Evolutionary conservation across 768 basidiomycete genomes (phyloP), one percentile per base, ranked within the genome.

Genomic region (Strobilomyces dryophilus): DNA sequence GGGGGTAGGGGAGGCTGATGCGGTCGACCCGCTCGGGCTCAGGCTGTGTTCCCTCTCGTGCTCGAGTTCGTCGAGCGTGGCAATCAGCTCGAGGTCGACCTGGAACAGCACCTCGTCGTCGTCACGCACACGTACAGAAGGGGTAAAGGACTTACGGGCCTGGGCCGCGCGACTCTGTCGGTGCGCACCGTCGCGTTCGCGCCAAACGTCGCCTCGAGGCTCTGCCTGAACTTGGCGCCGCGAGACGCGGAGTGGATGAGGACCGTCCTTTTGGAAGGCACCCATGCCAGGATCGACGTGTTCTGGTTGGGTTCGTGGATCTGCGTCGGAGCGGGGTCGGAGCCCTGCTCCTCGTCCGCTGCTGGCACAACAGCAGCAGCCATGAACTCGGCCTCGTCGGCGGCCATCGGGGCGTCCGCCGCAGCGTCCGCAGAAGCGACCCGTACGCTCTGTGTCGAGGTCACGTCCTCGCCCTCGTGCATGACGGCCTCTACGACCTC

Each of bases 91-190:
- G 8, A 32, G 24, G 7, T 51, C 58, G 20, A 40, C 55, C 65
- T 67, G 34, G 27, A 11, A n/a, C 34, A 1, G 11, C 18, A 20
- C 2, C 12, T 24, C 36, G 31, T 29, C 29, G 9, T 6, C 12
- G 12, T 31, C 5, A 5, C 29, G 27, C 9, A 0, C 5, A 14
- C 14, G 27, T 9, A 4, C 0, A 17, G 24, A 24, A 24, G 24
- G 18, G 10, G 26, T 10, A 27, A 11, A 8, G 17, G 1, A 58
- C 66, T 56, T 32, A 66, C 65, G 8, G 51, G 47, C 49, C 48
- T 59, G 11, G 66, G 66, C 8, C 56, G 58, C 5, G 60, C 66
- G 9, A 21, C 34, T 10, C 40, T 64, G 52, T 62, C 66, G 15
- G 41, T 63, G 1, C 62, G 66, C n/a, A 68, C 62, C 4, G 53